Base-by-base conservation (phyloP, 2,329 filamentous ascomycete species). In the Claviceps fusiformis region DNA sequence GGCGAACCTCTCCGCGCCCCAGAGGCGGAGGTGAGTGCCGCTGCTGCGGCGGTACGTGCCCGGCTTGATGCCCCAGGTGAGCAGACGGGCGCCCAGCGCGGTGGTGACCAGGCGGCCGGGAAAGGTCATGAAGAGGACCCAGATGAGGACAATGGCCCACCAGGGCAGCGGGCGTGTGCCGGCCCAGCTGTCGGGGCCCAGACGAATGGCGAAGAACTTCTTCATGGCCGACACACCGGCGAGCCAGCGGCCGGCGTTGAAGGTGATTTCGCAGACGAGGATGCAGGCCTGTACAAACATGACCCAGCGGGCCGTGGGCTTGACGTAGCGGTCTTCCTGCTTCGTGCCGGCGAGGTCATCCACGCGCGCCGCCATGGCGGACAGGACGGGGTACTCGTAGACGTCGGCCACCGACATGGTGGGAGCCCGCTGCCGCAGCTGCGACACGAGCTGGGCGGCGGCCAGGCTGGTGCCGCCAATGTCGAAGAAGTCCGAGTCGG, bases 391-490 rank as follows among this genome's bases (percentile, higher is more conserved):
- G 19, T 60, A 48, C 43, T 61, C 59, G 50, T 62, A 62, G 13
- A 62, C 53, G 43, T 62, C 59, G 24, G 59, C 59, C 10, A 62
- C 59, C n/a, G 61, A 61, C 10, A 62, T 50, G 5, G 58, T 56
- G 5, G 59, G 61, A 44, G 55, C 59, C 15, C 53, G 55, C 39
- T 55, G 54, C 3, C 61, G 56, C 47, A 62, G 47, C 44, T 60
- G 59, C 24, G 61, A 60, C 11, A 61, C 57, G 11, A 62, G 59
- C 57, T 61, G 61, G 13, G 61, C 61, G 2, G 60, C 61, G 7
- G 56, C 61, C 31, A 62, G 46, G 47, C 61, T 62, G 39, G 59
- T 61, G 27, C 61, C 61, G 17, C 61, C 61, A 11, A 62, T 56
- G 33, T 62, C 59, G 50, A 60, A 61, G 49, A 61, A 62, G 54